Percentiles rank a stretch among this genome's conserved stretches.
phyloP scores from a whole-genome alignment of 2,329 filamentous ascomycete genomes.

The Penicillium sp. region DNA sequence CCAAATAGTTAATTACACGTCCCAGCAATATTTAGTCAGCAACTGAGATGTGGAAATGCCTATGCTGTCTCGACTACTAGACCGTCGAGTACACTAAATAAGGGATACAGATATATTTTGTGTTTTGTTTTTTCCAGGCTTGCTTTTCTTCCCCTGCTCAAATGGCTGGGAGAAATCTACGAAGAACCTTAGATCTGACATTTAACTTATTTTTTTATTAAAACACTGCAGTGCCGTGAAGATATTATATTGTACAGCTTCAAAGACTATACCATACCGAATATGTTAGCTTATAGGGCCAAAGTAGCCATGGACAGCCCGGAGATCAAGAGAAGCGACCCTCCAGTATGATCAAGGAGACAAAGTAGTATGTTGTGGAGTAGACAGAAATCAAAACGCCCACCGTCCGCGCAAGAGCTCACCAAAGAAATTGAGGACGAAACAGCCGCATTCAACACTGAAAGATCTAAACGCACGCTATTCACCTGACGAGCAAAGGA shows the following conservation, averaged over 20 bases:
- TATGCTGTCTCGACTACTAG: too few species aligned
- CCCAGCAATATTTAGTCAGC: too few species aligned
- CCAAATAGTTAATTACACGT: too few species aligned
- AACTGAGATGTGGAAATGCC: too few species aligned
- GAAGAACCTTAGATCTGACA: background rate
- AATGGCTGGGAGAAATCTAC: background rate
- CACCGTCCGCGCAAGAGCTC: constrained; percentile 24
- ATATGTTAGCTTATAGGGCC: constrained; percentile 24
- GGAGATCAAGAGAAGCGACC: constrained; percentile 22
- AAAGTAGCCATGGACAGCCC: constrained; percentile 19
- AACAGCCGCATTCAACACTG: constrained; percentile 25
- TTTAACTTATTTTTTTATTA: background rate
- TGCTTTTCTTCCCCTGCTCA: background rate
- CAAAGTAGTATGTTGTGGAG: constrained; percentile 26
- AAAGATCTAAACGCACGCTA: constrained; percentile 41
- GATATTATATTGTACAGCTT: constrained; percentile 34
- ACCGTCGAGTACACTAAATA: too few species aligned
- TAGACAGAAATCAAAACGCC: constrained; percentile 31
- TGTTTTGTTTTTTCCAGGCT: background rate
- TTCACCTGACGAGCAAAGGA: constrained; percentile 36
- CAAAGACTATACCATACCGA: constrained; percentile 31
- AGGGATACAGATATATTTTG: too few species aligned
- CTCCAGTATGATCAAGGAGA: constrained; percentile 24
- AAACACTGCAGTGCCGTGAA: background rate
- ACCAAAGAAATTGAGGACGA: constrained; percentile 22